Evolutionary conservation across 2,329 filamentous ascomycete species (phyloP), one percentile per base, ranked within the genome.

Genomic region (Talaromyces rugulosus): DNA sequence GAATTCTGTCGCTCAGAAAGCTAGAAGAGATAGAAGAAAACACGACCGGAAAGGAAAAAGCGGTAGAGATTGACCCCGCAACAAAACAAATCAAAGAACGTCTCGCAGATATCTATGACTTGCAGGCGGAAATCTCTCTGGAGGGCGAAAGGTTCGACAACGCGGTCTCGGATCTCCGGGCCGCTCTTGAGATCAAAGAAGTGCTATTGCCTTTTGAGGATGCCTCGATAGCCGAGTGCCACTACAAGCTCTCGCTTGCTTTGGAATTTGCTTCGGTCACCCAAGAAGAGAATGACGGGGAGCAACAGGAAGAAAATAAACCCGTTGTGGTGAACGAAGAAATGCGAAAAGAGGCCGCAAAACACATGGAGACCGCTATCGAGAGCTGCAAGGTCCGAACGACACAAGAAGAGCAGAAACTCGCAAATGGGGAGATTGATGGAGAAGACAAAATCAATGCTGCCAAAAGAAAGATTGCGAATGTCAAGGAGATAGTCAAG

Each of bases 211-310:
- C 91, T 0, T 83, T 89, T 56, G 91, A 96, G 65, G 92, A 91
- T 14, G 90, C 92, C 68, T 84, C 96, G 58, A 85, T 98, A 61
- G 94, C 95, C 50, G 95, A 99, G 80, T 94, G 91, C 16, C 92
- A 99, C 79, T 99, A 90, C 81, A 98, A 97, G 78, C 87, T 99
- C 30, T 96, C 94, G 0, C 85, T 99, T 16, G 95, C 95, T 0
- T 84, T 99, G 31, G 95, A 99, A 73, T 98, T 98, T 69, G 91
- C 91, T 4, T 95, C 92, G 0, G 86, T 95, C 53, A 36, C 78
- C 69, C 8, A 80, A 69, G 52, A 81, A 77, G 59, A 55, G 12
- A 44, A 60, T 4, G 54, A 58, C 30, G 62, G 28, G 7, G 55
- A n/a, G 27, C 34, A 23, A 28, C 53, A 33, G 18, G 40, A 56